These are phyloP conservation scores for Lactarius quietus DNA, from an alignment of 768 basidiomycete genomes.

Conservation along the genomic window DNA sequence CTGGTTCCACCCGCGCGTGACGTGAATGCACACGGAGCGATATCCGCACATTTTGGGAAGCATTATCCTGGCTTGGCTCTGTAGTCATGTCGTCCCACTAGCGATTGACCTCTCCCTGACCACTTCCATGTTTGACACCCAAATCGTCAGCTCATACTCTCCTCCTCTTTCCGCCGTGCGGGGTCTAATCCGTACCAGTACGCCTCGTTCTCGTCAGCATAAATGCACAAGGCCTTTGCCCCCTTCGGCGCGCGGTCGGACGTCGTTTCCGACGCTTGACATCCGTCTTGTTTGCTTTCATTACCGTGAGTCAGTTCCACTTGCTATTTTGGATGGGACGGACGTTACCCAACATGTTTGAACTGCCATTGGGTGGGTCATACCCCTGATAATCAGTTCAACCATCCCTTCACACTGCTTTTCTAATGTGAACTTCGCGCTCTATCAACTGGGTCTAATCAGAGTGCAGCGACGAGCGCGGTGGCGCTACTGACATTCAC, in stretches of 20 bases:
- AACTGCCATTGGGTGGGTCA: conserved; percentile 65
- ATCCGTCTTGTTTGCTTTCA: no score
- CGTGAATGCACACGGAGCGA: conserved; percentile 50
- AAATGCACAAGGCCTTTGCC: conserved; percentile 59
- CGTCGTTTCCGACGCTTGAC: conserved; percentile 60
- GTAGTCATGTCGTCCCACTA: conserved; percentile 46
- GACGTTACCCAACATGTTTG: conserved; percentile 94
- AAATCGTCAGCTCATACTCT: conserved; percentile 57
- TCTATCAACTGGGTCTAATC: conserved; percentile 45
- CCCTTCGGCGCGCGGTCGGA: conserved; percentile 59
- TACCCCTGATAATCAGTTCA: neutral
- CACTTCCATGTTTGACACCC: conserved; percentile 59
- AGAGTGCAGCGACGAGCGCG: no score
- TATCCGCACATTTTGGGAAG: conserved; percentile 90
- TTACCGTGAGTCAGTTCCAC: conserved; percentile 85
- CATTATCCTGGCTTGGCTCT: conserved; percentile 57
- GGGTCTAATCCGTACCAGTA: conserved; percentile 41
- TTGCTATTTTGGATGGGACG: conserved; percentile 90
- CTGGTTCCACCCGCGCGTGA: neutral
- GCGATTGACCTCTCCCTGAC: conserved; percentile 43
- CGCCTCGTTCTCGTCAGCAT: conserved; percentile 66
- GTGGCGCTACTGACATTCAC: conserved; percentile 65
- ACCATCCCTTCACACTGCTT: conserved; percentile 1
- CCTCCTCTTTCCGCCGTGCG: neutral
- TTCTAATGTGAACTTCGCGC: conserved; percentile 54